Conservation (phyloP, 2,329 filamentous ascomycete species). For the Rutstroemia sp. region DNA sequence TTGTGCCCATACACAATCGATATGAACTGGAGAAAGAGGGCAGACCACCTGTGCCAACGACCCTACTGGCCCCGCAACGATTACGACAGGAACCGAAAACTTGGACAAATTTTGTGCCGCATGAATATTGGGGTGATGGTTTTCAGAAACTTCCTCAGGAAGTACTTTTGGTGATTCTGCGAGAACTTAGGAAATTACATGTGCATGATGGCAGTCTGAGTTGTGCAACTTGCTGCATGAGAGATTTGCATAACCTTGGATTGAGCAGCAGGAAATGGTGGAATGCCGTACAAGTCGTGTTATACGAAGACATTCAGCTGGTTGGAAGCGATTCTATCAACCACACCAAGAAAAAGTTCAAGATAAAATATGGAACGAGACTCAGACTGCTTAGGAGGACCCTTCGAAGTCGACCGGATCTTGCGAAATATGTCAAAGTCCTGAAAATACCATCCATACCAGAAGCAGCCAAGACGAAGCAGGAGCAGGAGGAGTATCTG, state of each 20-base stretch:
- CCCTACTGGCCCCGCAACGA: slow-evolving; percentile 2
- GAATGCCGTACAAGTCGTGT: slow-evolving; percentile 34
- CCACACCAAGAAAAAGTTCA: slow-evolving; percentile 48
- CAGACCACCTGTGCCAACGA: slow-evolving; percentile 4
- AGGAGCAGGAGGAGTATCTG: slow-evolving; percentile 43
- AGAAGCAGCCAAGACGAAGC: slow-evolving; percentile 29
- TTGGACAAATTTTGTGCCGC: slow-evolving; percentile 6
- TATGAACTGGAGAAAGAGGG: slow-evolving; percentile 11
- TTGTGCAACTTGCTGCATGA: slow-evolving; percentile 59
- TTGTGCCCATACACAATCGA: slow-evolving; percentile 11
- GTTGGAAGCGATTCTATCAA: slow-evolving; percentile 46
- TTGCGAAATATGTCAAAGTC: slow-evolving; percentile 48
- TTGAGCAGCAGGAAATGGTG: slow-evolving; percentile 45
- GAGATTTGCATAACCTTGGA: slow-evolving; percentile 47
- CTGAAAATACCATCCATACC: slow-evolving; percentile 48
- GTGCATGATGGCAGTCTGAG: slow-evolving; percentile 40
- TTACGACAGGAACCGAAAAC: slow-evolving; percentile 12
- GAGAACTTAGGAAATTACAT: slow-evolving; percentile 45
- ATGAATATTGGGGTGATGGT: slow-evolving; percentile 37
- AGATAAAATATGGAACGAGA: slow-evolving; percentile 44
- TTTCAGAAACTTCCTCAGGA: slow-evolving; percentile 51
- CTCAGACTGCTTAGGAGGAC: slow-evolving; percentile 51
- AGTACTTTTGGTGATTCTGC: slow-evolving; percentile 49
- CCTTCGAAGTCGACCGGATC: slow-evolving; percentile 42
- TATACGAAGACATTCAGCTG: slow-evolving; percentile 51